Evolutionary conservation across 768 basidiomycete genomes (phyloP), one percentile per base, ranked within the genome.

Genomic region (Boletus sp.): DNA sequence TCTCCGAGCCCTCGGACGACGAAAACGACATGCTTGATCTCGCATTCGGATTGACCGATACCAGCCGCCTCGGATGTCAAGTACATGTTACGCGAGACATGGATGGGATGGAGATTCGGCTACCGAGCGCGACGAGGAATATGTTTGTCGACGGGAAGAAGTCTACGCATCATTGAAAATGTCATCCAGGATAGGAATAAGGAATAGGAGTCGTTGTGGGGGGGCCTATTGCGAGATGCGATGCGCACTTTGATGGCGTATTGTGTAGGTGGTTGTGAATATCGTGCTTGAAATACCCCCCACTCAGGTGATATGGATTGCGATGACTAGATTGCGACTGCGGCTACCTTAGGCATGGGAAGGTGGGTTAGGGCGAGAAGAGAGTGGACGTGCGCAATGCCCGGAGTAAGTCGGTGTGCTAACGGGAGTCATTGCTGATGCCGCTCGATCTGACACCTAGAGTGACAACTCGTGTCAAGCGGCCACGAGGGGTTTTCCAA

Each of bases 21-120:
- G 96, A 99, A 74, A 99, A 98, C 64, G 95, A 93, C 64, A 94
- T 95, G 93, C 81, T 99, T 37, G 96, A 98, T 70, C 91, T 98
- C 81, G 96, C 96, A 4, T 98, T 98, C 64, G 97, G 93, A 0
- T 77, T 98, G 49, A 95, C 93, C 1, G 96, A 98, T 64, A 98
- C 96, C 61, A 96, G 88, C 57, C 77, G 85, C 10, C 73, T 91
- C 19, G 89, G 89, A 0, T 90, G 88, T 64, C 88, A 90, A 67
- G 86, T 90, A 68, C 71, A 85, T 49, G 70, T 99, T 29, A 91
- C 87, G 10, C 83, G 77, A 52, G 90, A 90, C 46, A 70, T 98
- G 61, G 88, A 97, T 64, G 94, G 91, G 23, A 85, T 96, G 68
- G 82, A 80, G 0, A 88, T 85, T n/a, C 88, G 78, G 11, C 74